Evolutionary conservation across 164 flowering plant species (phyloP), one percentile per base, ranked within the genome.

Genomic region (Vitis rupestris): DNA sequence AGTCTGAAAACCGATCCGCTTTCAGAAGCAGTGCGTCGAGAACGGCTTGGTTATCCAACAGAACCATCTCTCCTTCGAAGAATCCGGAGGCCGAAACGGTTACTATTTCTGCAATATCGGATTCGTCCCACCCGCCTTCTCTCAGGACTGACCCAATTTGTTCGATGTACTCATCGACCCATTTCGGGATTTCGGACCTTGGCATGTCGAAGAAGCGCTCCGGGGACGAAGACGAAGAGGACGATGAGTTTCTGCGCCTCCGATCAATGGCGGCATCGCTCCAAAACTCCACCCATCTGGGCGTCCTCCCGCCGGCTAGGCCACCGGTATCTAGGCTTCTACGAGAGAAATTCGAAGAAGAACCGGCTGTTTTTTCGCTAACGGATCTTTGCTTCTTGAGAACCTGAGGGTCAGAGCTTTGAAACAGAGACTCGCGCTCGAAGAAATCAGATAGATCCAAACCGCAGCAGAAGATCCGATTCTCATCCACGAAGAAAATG

Each of bases 251-350:
- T 58, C 97, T 78, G 59, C 87, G 73, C 31, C 88, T 80, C n/a
- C 88, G 80, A 65, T 88, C 90, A 1, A 78, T 64, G 9, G 95
- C 91, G 3, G 93, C 97, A 67, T 96, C 99, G 70, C 88, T 87
- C 99, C 99, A 96, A 78, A 96, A 96, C 78, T 96, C 99, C 12
- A 96, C 90, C 99, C 99, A 96, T 59, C 99, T 73, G 49, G 95
- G 95, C 8, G 90, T 84, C 29, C 81, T 78, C 7, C 75, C 82
- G 3, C 80, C 84, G 58, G 77, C 11, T 27, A 53, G 74, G 23
- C 59, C 15, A 58, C 77, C 72, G 16, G 81, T 61, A 70, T 89
- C 98, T 31, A 86, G 69, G 67, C 93, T 91, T 53, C 87, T 75
- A 31, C 96, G 71, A 0, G 86, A 84, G 67, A 75, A 79, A 61